Base-by-base conservation (phyloP, 345 rosid genomes). In the Anastatica hierochuntica region DNA sequence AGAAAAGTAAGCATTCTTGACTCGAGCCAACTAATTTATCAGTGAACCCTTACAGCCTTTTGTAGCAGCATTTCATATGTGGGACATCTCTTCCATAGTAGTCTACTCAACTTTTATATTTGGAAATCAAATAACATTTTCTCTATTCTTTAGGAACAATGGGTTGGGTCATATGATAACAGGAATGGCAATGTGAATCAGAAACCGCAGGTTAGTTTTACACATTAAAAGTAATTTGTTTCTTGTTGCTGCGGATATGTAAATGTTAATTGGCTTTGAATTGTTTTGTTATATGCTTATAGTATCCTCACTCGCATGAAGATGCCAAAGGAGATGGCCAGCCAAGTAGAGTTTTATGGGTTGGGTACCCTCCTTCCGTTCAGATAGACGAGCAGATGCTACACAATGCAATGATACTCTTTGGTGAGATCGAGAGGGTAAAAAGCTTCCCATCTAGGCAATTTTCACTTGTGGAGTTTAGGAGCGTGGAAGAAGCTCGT, bases 351-450 rank as follows among this genome's bases (percentile, higher is more conserved):
- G 73, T 85, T 58, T 63, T 94, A 63, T 82, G 94, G 94, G 66
- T 94, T 63, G 99, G 97, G 1, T 94, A 85, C 70, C 99, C 99
- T 52, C 92, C 99, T 63, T 74, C 94, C 43, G 74, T 82, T 61
- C 90, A 74, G 70, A 80, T 92, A 20, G 95, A 88, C 66, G 94
- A 94, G 59, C 88, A 82, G 60, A 83, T 80, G 95, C 85, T 94
- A 52, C 99, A 94, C 66, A 94, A 94, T 77, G 89, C 94, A 20
- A 81, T 94, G 95, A 94, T 94, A 67, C 78, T 94, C 36, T 94
- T 79, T 72, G 99, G 99, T 17, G 99, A 94, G 84, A 94, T 94
- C 62, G 97, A 88, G 79, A 79, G 79, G 58, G 82, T 71, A 18
- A 88, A 76, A 58, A 82, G 94, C 55, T 88, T 77, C 48, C 95